Percentiles rank a stretch among this genome's conserved stretches.
These are phyloP conservation scores for Calocera cornea DNA, from an alignment of 768 basidiomycete genomes.

Conservation along the genomic window DNA sequence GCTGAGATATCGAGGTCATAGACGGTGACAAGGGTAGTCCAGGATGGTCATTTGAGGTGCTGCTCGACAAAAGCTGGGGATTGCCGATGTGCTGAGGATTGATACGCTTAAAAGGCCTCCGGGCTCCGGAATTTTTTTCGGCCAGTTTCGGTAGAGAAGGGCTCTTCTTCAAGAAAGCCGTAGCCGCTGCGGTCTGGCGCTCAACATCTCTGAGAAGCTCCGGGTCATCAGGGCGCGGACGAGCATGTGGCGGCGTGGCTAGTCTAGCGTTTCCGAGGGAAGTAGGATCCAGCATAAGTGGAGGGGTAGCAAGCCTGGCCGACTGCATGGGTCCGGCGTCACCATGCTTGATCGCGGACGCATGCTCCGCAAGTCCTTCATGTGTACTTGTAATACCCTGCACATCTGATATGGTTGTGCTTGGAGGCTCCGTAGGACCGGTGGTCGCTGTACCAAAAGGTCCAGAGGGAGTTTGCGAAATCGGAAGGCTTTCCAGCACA, in stretches of 20 bases:
- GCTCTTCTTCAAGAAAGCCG: background rate
- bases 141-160: background rate
- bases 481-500: background rate
- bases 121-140: background rate
- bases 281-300: background rate
- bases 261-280: background rate
- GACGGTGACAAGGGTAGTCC: background rate
- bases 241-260: background rate
- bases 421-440: too few relatives aligned
- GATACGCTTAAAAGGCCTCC: background rate
- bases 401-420: too few relatives aligned
- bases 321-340: too few relatives aligned
- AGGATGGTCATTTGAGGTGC: background rate
- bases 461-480: background rate
- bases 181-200: background rate
- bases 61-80: background rate
- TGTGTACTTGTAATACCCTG: too few relatives aligned
- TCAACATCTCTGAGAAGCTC: background rate
- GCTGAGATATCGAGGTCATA: background rate
- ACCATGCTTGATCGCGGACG: too few relatives aligned
- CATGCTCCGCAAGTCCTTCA: too few relatives aligned
- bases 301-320: too few relatives aligned
- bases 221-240: background rate
- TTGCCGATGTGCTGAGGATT: background rate
- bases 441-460: background rate